Evolutionary conservation across 2,329 filamentous ascomycete genomes (phyloP).

Genomic region (Knufia petricola): DNA sequence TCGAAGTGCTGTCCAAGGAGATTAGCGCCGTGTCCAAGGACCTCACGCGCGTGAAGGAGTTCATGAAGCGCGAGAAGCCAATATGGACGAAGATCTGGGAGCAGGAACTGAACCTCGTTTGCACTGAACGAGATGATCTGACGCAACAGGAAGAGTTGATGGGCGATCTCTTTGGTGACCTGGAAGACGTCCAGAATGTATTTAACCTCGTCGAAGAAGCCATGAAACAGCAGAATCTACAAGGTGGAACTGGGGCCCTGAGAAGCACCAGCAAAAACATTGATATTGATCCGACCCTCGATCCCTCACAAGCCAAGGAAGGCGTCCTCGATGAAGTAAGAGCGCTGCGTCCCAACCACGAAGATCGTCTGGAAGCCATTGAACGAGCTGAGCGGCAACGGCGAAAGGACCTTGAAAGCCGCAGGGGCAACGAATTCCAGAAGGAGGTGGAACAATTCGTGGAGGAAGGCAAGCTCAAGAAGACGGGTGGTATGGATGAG

Average conservation of each 20-base stretch:
- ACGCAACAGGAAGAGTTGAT: constrained; percentile 94
- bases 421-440: constrained; percentile 66
- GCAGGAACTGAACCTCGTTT: constrained; percentile 90
- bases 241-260: constrained; percentile 41
- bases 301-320: constrained; percentile 79
- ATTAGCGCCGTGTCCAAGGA: constrained; percentile 72
- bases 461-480: constrained; percentile 83
- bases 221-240: constrained; percentile 87
- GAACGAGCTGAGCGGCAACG: constrained; percentile 90
- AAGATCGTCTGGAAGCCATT: constrained; percentile 85
- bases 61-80: constrained; percentile 82
- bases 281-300: constrained; percentile 43
- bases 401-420: constrained; percentile 74
- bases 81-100: constrained; percentile 99
- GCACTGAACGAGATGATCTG: constrained; percentile 87
- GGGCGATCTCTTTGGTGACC: constrained; percentile 82
- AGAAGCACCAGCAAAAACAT: constrained; percentile 35
- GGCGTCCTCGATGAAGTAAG: constrained; percentile 86
- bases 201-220: constrained; percentile 94
- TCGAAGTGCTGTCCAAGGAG: constrained; percentile 82
- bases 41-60: constrained; percentile 88
- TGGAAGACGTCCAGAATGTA: constrained; percentile 88
- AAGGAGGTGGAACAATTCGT: constrained; percentile 84
- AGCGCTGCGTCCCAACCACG: constrained; percentile 87
- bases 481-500: constrained; percentile 90